Evolutionary conservation across 805 yeast species (phyloP), one percentile per base, ranked within the genome.

Genomic region (Myxozyma udenii): DNA sequence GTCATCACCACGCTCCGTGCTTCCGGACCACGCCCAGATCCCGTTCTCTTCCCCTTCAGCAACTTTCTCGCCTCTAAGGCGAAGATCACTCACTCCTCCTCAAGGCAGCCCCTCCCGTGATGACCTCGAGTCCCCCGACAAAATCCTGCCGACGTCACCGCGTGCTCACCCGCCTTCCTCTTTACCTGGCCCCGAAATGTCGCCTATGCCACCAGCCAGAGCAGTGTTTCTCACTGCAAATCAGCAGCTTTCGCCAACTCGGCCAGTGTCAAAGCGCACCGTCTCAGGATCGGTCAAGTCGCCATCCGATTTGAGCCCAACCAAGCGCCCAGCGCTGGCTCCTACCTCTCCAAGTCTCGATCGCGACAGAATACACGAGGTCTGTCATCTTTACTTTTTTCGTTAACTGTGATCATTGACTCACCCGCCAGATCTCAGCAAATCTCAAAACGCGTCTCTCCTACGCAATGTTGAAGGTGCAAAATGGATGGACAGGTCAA

Each of bases 381-480:
- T 47, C 22, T 11, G 41, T 3, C 22, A n/a, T 26, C n/a, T 35
- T 19, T 18, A 39, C 22, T 33, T 42, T 22, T 21, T 12, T 35
- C 9, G 11, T 36, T n/a, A 28, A 25, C 12, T 11, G 16, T 21
- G 30, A 18, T 5, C 18, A n/a, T n/a, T n/a, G 3, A 11, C 26
- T 38, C 19, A 5, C 22, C 24, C 6, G n/a, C 1, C 23, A 59
- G 55, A 49, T 62, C 33, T 59, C 65, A 7, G 47, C 55, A 24
- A 64, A 56, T 26, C 49, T 65, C 28, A 55, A 58, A 33, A 55
- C 61, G 14, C 60, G 66, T 30, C 53, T 65, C 21, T 52, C 66
- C 18, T 54, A 57, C 54, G 68, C 68, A 12, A 60, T 64, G 55
- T 28, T 55, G 18, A 65, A 64, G 46, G 66, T 65, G 11, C 66